Percentiles rank a stretch among this genome's conserved stretches.
These are phyloP conservation scores for Erodium texanum DNA, from an alignment of 441 rosid species.

Conservation along the genomic window DNA sequence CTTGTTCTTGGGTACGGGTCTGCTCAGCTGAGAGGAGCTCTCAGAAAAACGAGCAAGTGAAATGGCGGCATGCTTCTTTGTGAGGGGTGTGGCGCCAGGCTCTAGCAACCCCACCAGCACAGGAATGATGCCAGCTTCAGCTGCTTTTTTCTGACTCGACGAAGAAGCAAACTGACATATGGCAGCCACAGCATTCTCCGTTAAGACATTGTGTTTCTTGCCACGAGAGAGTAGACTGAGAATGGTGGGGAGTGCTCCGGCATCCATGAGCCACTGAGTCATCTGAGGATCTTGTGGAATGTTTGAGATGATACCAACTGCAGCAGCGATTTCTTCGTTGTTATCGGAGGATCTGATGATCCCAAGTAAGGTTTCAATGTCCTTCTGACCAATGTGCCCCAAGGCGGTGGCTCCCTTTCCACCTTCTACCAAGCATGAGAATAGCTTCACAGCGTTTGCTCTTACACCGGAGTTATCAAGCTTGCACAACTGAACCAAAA, in stretches of 20 bases:
- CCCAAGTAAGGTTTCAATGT: constrained; percentile 23
- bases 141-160: constrained; percentile 26
- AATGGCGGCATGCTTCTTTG: constrained; percentile 27
- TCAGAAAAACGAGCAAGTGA: constrained; percentile 34
- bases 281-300: constrained; percentile 26
- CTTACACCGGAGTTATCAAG: constrained; percentile 19
- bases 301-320: constrained; percentile 30
- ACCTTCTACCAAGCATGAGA: constrained; percentile 30
- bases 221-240: constrained; percentile 9
- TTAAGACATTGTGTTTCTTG: constrained; percentile 15
- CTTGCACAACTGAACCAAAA: constrained; percentile 34
- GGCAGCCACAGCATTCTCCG: constrained; percentile 25
- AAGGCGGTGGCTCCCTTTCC: constrained; percentile 18
- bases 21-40: constrained; percentile 26
- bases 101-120: constrained; percentile 22
- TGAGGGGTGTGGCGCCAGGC: constrained; percentile 26
- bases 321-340: constrained; percentile 24
- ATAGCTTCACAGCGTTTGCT: constrained; percentile 34
- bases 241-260: constrained; percentile 22
- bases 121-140: constrained; percentile 22
- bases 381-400: constrained; percentile 28
- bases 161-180: constrained; percentile 24
- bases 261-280: constrained; percentile 29
- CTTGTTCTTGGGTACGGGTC: constrained; percentile 8
- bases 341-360: constrained; percentile 21